These are phyloP conservation scores for Mycena pura DNA, from an alignment of 768 basidiomycete genomes.

Conservation along the genomic window DNA sequence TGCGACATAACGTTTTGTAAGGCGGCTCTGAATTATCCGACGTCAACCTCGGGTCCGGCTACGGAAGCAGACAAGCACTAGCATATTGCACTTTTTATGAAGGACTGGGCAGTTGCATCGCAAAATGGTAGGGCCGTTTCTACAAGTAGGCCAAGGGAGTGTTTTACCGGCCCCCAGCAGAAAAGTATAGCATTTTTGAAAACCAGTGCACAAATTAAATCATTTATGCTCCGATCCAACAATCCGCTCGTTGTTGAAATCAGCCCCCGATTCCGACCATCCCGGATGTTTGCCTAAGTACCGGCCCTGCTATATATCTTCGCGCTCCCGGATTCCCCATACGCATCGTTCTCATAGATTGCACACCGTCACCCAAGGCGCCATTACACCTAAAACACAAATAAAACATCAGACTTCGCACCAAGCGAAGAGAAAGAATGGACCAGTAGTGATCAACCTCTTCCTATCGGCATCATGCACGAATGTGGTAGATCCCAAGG, in stretches of 20 bases:
- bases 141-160: too few species aligned
- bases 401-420: conserved; percentile 4
- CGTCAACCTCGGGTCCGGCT: too few species aligned
- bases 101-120: too few species aligned
- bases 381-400: conserved; percentile 9
- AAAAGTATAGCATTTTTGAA: conserved; percentile 2
- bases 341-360: conserved; percentile 5
- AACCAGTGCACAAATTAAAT: background rate
- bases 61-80: too few species aligned
- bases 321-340: conserved; percentile 7
- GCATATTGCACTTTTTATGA: too few species aligned
- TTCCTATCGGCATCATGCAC: conserved; percentile 13
- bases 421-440: conserved; percentile 5
- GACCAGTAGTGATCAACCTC: conserved; percentile 12
- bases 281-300: background rate
- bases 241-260: conserved; percentile 6
- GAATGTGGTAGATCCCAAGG: conserved; percentile 12
- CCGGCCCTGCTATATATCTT: conserved; percentile 9
- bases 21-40: too few species aligned
- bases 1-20: too few species aligned
- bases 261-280: conserved; percentile 4
- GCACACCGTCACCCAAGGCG: conserved; percentile 11
- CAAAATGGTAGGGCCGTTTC: too few species aligned
- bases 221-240: background rate
- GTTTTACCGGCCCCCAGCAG: too few species aligned